A percentile compares a stretch with the other conserved stretches of the same genome.
Evolutionary conservation across 768 basidiomycete species (phyloP).

Genomic region (Boletus tomentosulus): DNA sequence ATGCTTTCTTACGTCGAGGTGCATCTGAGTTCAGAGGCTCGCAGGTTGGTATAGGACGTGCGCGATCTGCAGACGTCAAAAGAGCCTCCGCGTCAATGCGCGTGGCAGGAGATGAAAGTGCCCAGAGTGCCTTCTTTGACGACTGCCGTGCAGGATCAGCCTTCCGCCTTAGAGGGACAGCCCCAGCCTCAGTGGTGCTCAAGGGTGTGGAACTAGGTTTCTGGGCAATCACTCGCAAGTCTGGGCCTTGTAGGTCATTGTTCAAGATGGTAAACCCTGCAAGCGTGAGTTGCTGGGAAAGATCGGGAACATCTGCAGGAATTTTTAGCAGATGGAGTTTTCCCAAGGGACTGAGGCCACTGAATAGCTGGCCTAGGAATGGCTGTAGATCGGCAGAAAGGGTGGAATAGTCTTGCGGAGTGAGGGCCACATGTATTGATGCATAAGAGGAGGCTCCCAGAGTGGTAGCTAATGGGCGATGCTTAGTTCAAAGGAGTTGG

Average conservation of each 20-base stretch:
- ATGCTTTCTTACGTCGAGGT: conserved; percentile 82
- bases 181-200: conserved; percentile 30
- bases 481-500: not conserved
- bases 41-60: conserved; percentile 71
- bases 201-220: conserved; percentile 52
- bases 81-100: conserved; percentile 81
- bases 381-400: conserved; percentile 49
- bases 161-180: conserved; percentile 51
- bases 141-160: conserved; percentile 55
- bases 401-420: conserved; percentile 55
- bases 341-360: conserved; percentile 61
- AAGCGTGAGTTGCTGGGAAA: conserved; percentile 58
- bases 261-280: conserved; percentile 63
- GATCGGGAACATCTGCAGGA: conserved; percentile 36
- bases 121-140: conserved; percentile 87
- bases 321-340: conserved; percentile 64
- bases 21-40: conserved; percentile 52
- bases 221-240: conserved; percentile 58
- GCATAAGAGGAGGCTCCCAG: conserved; percentile 54
- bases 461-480: conserved; percentile 45
- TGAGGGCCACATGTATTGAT: conserved; percentile 65
- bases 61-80: conserved; percentile 78
- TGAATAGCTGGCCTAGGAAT: conserved; percentile 58
- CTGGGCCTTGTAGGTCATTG: conserved; percentile 29
- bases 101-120: conserved; percentile 64